Conservation (phyloP, 2,329 filamentous ascomycete genomes). For the Knoxdaviesia proteae region DNA sequence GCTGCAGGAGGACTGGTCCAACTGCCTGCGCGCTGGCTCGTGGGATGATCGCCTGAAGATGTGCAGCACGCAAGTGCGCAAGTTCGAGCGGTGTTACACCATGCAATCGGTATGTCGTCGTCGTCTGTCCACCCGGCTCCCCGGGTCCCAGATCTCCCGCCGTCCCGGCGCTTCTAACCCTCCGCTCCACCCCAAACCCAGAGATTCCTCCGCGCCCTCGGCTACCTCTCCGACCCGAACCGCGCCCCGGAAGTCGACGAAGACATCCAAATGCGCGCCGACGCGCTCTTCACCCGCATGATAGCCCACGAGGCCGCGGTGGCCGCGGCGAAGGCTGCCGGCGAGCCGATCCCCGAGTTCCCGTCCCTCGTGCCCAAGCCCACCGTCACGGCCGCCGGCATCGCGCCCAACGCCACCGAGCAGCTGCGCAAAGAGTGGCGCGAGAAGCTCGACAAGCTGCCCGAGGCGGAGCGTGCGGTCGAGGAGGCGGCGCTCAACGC, state of each 20-base stretch:
- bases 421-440: conserved; percentile 29
- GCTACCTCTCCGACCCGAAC: conserved; percentile 54
- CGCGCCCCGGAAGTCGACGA: conserved; percentile 53
- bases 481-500: conserved; percentile 44
- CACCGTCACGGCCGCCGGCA: conserved; percentile 1
- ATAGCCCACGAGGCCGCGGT: conserved; percentile 57
- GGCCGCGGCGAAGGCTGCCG: conserved; percentile 45
- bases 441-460: conserved; percentile 34
- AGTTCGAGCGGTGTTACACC: conserved; percentile 70
- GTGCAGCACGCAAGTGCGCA: conserved; percentile 57
- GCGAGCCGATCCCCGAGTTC: conserved; percentile 36
- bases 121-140: background rate
- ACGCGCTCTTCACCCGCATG: conserved; percentile 76
- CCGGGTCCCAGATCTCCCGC: no score
- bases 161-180: background rate
- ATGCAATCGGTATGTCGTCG: conserved; percentile 51
- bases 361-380: conserved; percentile 27
- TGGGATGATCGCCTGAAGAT: conserved; percentile 51
- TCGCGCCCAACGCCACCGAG: conserved; percentile 14
- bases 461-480: conserved; percentile 33
- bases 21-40: conserved; percentile 59
- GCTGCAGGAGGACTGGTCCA: conserved; percentile 63
- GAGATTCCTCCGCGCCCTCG: conserved; percentile 77
- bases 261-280: conserved; percentile 87
- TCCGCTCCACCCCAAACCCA: conserved; percentile 12